phyloP scores from a whole-genome alignment of 495 filamentous ascomycete species.

The Pseudomonodictys pantanalensis region DNA sequence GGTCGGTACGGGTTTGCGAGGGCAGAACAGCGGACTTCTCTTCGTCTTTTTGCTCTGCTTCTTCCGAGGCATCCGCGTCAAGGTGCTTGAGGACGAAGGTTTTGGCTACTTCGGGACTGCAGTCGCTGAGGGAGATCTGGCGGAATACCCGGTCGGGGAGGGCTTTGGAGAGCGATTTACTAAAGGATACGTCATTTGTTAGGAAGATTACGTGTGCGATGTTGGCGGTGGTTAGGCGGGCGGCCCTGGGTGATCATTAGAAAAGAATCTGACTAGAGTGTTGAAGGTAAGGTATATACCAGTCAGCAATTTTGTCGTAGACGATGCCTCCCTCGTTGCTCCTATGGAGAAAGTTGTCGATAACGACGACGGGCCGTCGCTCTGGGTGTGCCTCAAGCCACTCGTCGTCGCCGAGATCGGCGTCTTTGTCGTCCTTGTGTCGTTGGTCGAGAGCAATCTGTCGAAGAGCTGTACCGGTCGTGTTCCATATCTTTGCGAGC shows the following conservation, averaged over 20 bases:
- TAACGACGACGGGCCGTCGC: slow-evolving; percentile 75
- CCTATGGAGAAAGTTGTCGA: slow-evolving; percentile 92
- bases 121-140: slow-evolving; percentile 78
- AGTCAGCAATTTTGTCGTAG: slow-evolving; percentile 88
- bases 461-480: slow-evolving; percentile 75
- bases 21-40: slow-evolving; percentile 41
- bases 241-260: slow-evolving; percentile 55
- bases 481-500: slow-evolving; percentile 87
- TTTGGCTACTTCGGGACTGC: slow-evolving; percentile 79
- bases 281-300: slow-evolving; percentile 37
- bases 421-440: slow-evolving; percentile 69
- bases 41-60: slow-evolving; percentile 39
- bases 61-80: slow-evolving; percentile 49
- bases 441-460: slow-evolving; percentile 67
- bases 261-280: not conserved
- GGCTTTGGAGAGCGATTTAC: slow-evolving; percentile 81
- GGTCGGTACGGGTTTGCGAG: slow-evolving; percentile 43
- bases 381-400: slow-evolving; percentile 92
- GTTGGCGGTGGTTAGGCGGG: slow-evolving; percentile 80
- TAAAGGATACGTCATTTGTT: slow-evolving; percentile 86
- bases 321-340: slow-evolving; percentile 68
- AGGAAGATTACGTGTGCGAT: slow-evolving; percentile 95
- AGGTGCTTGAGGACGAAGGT: slow-evolving; percentile 85
- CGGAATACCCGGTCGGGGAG: slow-evolving; percentile 90
- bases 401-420: slow-evolving; percentile 73